Evolutionary conservation across 352 stramenopile genomes (phyloP).

Genomic region (Globisporangium uncinulatum): DNA sequence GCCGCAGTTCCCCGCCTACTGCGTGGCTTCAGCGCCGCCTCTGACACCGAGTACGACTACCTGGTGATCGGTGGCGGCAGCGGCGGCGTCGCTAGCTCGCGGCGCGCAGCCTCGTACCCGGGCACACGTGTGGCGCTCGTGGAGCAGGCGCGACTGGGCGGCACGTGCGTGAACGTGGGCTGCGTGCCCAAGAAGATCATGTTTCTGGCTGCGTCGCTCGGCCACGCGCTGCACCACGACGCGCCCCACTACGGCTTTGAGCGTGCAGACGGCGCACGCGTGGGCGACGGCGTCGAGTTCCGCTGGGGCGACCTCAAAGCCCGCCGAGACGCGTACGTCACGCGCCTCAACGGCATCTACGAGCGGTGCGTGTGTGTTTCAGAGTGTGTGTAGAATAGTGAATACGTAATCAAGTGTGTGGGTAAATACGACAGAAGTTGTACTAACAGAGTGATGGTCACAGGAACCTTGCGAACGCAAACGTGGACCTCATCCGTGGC

Average conservation of each 20-base stretch:
- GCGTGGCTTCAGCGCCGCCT: constrained; percentile 11
- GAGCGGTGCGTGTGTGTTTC: constrained; percentile 28
- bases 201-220: constrained; percentile 72
- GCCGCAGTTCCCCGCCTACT: neutral
- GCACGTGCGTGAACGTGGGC: constrained; percentile 99
- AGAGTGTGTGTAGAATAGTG: neutral
- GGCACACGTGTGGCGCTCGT: constrained; percentile 94
- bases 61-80: constrained; percentile 90
- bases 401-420: no score
- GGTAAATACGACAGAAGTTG: neutral
- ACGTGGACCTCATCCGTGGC: constrained; percentile 88
- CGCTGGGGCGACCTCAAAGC: constrained; percentile 92
- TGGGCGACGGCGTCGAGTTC: constrained; percentile 50
- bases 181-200: constrained; percentile 99
- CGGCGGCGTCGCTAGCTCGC: constrained; percentile 90
- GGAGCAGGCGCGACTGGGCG: constrained; percentile 87
- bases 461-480: constrained; percentile 87
- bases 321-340: constrained; percentile 92
- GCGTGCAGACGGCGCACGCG: constrained; percentile 23
- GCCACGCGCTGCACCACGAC: constrained; percentile 48
- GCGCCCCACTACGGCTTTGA: constrained; percentile 58
- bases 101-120: constrained; percentile 75
- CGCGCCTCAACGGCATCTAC: constrained; percentile 96
- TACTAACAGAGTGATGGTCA: neutral
- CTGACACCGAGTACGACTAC: constrained; percentile 63